Evolutionary conservation across 225 moss, liverwort and hornwort genomes (phyloP).

Genomic region (Pleurozium schreberi): DNA sequence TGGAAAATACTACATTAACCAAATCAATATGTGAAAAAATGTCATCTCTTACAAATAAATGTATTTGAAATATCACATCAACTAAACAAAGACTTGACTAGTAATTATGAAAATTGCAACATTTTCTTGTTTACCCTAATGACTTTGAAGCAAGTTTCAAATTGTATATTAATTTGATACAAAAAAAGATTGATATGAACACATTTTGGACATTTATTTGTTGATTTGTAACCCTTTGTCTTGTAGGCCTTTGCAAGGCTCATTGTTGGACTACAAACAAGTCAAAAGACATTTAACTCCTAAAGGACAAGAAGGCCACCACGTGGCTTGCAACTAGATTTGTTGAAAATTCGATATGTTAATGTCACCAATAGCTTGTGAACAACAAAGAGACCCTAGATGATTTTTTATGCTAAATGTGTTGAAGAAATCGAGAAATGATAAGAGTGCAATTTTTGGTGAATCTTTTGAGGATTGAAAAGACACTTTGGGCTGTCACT

Average conservation of each 20-base stretch:
- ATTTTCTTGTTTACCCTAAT: background rate
- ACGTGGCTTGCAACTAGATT: no score
- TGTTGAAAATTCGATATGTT: no score
- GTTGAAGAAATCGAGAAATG: no score
- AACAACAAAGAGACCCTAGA: no score
- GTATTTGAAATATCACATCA: background rate
- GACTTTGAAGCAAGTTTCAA: background rate
- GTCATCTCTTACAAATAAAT: background rate
- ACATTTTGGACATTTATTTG: background rate
- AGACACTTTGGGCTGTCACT: no score
- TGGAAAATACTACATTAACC: background rate
- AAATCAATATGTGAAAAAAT: background rate
- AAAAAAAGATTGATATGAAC: background rate
- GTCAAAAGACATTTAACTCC: no score
- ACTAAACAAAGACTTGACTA: background rate
- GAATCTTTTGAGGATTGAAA: no score
- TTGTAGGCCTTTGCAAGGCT: background rate
- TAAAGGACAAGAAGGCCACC: no score
- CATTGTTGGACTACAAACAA: background rate
- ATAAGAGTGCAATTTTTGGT: no score
- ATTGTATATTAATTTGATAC: background rate
- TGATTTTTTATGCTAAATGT: no score
- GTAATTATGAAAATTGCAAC: background rate
- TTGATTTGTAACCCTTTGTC: background rate
- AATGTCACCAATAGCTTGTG: no score